A percentile compares a stretch with the other conserved stretches of the same genome.
Evolutionary conservation across 1,284 basidiomycete genomes (phyloP).

Genomic region (Volvariella surrecta): DNA sequence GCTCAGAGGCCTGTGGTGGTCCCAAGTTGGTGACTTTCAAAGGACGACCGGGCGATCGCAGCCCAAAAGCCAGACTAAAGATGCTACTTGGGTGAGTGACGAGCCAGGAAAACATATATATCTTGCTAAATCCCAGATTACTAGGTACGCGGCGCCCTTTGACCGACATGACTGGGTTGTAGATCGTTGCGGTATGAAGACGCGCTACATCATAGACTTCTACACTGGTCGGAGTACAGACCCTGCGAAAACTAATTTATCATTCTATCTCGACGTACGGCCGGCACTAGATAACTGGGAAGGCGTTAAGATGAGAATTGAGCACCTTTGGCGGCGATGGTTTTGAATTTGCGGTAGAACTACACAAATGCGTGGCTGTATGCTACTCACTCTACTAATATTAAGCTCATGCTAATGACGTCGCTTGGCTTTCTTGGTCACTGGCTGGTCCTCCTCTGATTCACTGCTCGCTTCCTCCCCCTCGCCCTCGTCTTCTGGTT

Average conservation of each 20-base stretch:
- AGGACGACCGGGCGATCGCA: constrained; percentile 67
- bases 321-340: constrained; percentile 40
- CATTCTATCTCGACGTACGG: constrained; percentile 92
- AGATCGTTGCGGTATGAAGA: constrained; percentile 80
- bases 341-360: constrained; percentile 14
- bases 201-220: constrained; percentile 98
- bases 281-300: constrained; percentile 93
- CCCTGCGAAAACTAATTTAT: constrained; percentile 35
- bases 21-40: constrained; percentile 82
- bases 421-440: too few species aligned
- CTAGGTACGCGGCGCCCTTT: constrained; percentile 88
- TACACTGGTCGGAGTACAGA: constrained; percentile 76
- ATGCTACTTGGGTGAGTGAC: constrained; percentile 69
- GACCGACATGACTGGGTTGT: constrained; percentile 98
- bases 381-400: too few species aligned
- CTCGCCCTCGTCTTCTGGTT: constrained; percentile 24
- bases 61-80: constrained; percentile 78
- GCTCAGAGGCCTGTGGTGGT: constrained; percentile 78
- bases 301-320: constrained; percentile 71
- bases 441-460: not conserved
- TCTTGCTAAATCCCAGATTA: not conserved
- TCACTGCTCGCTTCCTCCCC: constrained; percentile 5
- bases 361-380: not conserved
- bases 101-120: too few species aligned
- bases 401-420: too few species aligned